Percentiles rank a stretch among this genome's conserved stretches.
These are phyloP conservation scores for Cladophialophora bantiana DNA, from an alignment of 2,329 filamentous ascomycete genomes.

Conservation along the genomic window DNA sequence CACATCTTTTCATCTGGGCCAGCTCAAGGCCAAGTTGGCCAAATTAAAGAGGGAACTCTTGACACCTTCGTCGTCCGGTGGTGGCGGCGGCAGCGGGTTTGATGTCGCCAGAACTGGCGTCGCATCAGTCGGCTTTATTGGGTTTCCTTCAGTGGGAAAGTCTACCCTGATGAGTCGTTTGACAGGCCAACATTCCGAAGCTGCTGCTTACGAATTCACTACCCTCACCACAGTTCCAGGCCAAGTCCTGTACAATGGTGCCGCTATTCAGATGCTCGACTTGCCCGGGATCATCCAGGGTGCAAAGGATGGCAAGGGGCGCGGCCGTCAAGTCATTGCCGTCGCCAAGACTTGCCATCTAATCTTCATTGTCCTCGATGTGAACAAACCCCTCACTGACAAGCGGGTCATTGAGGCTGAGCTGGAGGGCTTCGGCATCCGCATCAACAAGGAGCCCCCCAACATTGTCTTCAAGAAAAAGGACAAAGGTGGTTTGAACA, in stretches of 20 bases:
- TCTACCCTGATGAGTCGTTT: slow-evolving; percentile 95
- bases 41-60: slow-evolving; percentile 97
- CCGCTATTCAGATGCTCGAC: slow-evolving; percentile 97
- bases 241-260: slow-evolving; percentile 94
- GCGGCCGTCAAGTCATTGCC: slow-evolving; percentile 97
- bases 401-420: slow-evolving; percentile 95
- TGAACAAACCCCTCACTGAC: slow-evolving; percentile 97
- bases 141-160: slow-evolving; percentile 97
- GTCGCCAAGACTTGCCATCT: slow-evolving; percentile 98
- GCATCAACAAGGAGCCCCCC: slow-evolving; percentile 95
- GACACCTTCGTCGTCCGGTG: slow-evolving; percentile 78
- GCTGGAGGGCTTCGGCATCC: slow-evolving; percentile 94
- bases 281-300: slow-evolving; percentile 98
- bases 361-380: slow-evolving; percentile 97
- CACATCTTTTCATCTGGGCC: slow-evolving; percentile 88
- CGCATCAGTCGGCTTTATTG: slow-evolving; percentile 95
- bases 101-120: slow-evolving; percentile 98
- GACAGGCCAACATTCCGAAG: slow-evolving; percentile 97
- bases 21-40: slow-evolving; percentile 96
- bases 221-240: slow-evolving; percentile 96
- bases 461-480: slow-evolving; percentile 99
- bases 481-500: slow-evolving; percentile 95
- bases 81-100: slow-evolving; percentile 87
- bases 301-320: slow-evolving; percentile 96
- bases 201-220: slow-evolving; percentile 97